phyloP scores from a whole-genome alignment of 1,284 basidiomycete species.

The Sporisorium iseilematis-ciliati region DNA sequence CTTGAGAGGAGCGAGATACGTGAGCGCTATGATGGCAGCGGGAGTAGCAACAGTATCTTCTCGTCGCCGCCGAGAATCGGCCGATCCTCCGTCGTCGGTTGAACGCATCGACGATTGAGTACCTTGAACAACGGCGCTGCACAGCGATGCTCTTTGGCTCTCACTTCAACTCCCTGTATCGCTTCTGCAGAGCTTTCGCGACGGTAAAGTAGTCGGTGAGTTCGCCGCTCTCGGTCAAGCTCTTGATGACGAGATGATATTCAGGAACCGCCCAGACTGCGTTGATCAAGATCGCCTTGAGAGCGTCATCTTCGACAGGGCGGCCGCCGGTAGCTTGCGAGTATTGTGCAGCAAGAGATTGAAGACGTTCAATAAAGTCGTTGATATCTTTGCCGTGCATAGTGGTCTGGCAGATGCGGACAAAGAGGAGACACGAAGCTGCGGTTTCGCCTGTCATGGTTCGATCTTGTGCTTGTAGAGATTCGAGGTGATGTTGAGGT shows the following conservation, averaged over 20 bases:
- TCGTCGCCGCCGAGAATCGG: no score
- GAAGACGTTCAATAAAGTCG: constrained; percentile 30
- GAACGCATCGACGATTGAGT: no score
- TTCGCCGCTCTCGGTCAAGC: constrained; percentile 7
- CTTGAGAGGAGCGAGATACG: no score
- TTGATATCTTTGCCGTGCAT: constrained; percentile 29
- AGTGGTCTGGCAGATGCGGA: constrained; percentile 30
- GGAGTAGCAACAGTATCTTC: no score
- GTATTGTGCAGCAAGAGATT: constrained; percentile 25
- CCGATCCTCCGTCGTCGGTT: no score
- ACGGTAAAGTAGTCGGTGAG: constrained; percentile 28
- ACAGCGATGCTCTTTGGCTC: not conserved
- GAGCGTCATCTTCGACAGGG: constrained; percentile 29
- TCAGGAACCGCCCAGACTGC: constrained; percentile 24
- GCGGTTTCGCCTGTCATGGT: constrained; percentile 29
- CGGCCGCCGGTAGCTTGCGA: constrained; percentile 20
- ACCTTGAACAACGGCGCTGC: no score
- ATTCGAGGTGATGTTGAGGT: not conserved
- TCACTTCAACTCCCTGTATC: constrained; percentile 21
- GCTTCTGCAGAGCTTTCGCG: constrained; percentile 23
- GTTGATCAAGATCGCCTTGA: constrained; percentile 31
- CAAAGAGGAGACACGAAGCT: constrained; percentile 29
- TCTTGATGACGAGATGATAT: constrained; percentile 23
- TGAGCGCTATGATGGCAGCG: no score
- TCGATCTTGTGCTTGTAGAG: not conserved